Evolutionary conservation across 441 rosid genomes (phyloP), one percentile per base, ranked within the genome.

Genomic region (Breynia disticha): DNA sequence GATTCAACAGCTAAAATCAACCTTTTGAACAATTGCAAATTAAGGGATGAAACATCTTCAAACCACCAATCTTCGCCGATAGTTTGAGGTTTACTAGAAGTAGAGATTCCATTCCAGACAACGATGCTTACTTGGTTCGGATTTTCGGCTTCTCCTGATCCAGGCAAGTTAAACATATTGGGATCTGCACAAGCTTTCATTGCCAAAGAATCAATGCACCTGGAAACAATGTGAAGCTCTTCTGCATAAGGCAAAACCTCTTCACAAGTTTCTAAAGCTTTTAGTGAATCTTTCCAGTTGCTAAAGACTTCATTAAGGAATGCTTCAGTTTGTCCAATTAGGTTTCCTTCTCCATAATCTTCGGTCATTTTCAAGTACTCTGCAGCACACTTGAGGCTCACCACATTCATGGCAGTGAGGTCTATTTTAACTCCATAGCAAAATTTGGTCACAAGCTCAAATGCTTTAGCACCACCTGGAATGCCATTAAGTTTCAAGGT

Each of bases 11-110:
- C 86, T 50, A 67, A 54, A 39, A 91, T 79, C 44, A 91, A 74
- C 67, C 86, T 84, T 67, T 71, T 88, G 60, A 70, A 91, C 37
- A 78, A 50, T 14, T 78, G 58, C 19, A 88, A 56, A 8, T 76
- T 61, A 11, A 86, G 90, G 59, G 54, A 61, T 1, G 94, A 88
- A 18, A 71, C 86, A 67, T 88, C 98, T 42, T 79, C 83, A 16
- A 76, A 83, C 98, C 98, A 91, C 98, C 97, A 88, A 70, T 88
- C 95, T 15, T 76, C 81, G 2, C 72, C 76, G 7, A 72, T 46
- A 5, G 69, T 46, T 12, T 56, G 67, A 39, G 72, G 44, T 64
- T 72, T 77, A 35, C 70, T 48, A 41, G 78, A 55, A 15, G 82
- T 59, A n/a, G 77, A 35, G 65, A 91, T 86, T 14, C 97, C 97